Evolutionary conservation across 192 early-diverging fungal genomes (phyloP).

Genomic region (Coemansia sp.): DNA sequence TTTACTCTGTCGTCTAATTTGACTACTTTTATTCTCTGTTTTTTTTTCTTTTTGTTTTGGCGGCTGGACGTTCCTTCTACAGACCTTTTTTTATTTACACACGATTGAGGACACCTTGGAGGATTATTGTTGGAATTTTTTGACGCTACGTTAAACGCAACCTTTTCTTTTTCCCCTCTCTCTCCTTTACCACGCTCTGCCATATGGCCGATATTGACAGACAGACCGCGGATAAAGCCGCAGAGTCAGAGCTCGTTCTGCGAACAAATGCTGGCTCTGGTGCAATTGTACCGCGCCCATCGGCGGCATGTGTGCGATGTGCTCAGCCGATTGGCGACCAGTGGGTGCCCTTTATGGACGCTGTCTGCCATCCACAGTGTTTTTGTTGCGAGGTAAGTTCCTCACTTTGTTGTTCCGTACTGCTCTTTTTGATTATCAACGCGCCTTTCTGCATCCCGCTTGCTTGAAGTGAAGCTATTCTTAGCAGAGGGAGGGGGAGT

Average conservation of each 20-base stretch:
- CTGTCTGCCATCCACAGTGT: slow-evolving; percentile 91
- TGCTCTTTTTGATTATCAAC: slow-evolving; percentile 5
- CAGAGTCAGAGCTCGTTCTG: slow-evolving; percentile 8
- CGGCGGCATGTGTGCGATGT: slow-evolving; percentile 68
- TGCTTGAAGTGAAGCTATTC: slow-evolving; percentile 2
- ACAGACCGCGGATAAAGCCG: slow-evolving; percentile 12
- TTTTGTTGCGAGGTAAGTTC: slow-evolving; percentile 89
- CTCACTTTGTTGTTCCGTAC: not conserved
- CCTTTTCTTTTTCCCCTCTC: not conserved
- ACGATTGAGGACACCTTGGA: not conserved
- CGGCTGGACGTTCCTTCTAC: not conserved
- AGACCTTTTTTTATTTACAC: not conserved
- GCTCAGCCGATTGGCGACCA: slow-evolving; percentile 75
- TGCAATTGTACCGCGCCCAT: slow-evolving; percentile 29
- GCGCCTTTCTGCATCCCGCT: not conserved
- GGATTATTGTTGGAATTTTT: not conserved
- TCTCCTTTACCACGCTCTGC: slow-evolving; percentile 1
- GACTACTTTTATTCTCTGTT: not conserved
- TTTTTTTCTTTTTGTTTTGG: slow-evolving; percentile 2
- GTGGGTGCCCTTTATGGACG: slow-evolving; percentile 85
- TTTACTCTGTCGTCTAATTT: not conserved
- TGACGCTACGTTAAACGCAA: not conserved
- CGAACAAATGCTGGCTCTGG: slow-evolving; percentile 19
- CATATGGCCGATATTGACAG: slow-evolving; percentile 29
- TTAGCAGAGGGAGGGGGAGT: not conserved